A percentile compares a stretch with the other conserved stretches of the same genome.
phyloP scores from a whole-genome alignment of 2,329 filamentous ascomycete species.

The Aspergillus hiratsukae region DNA sequence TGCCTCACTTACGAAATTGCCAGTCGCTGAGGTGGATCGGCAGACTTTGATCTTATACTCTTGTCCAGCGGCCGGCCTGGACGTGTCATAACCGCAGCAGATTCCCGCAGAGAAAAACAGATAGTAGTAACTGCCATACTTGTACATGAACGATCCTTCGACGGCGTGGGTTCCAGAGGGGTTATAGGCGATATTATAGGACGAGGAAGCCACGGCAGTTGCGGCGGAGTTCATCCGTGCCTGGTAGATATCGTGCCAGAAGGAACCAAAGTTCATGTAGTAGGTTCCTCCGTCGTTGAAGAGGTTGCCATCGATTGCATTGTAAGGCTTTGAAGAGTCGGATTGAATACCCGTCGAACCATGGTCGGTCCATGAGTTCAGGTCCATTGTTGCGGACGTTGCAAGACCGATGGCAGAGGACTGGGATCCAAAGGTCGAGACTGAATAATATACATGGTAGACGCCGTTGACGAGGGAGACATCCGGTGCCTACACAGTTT shows the following conservation, averaged over 20 bases:
- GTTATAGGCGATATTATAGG: slow-evolving; percentile 53
- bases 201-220: slow-evolving; percentile 25
- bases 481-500: slow-evolving; percentile 55
- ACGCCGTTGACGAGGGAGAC: slow-evolving; percentile 52
- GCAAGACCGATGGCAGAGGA: slow-evolving; percentile 59
- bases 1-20: slow-evolving; percentile 46
- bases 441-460: slow-evolving; percentile 64
- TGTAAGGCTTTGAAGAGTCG: slow-evolving; percentile 44
- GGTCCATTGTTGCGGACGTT: slow-evolving; percentile 42
- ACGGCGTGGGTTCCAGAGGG: slow-evolving; percentile 48
- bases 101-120: slow-evolving; percentile 59
- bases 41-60: slow-evolving; percentile 66
- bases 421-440: slow-evolving; percentile 59
- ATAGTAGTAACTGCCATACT: slow-evolving; percentile 57
- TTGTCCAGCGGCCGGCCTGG: slow-evolving; percentile 49
- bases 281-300: slow-evolving; percentile 41
- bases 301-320: slow-evolving; percentile 58
- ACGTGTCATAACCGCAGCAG: slow-evolving; percentile 57
- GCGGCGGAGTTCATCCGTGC: slow-evolving; percentile 45
- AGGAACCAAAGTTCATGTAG: slow-evolving; percentile 62
- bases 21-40: slow-evolving; percentile 49
- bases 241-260: slow-evolving; percentile 63
- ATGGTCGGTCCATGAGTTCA: slow-evolving; percentile 30
- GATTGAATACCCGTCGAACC: slow-evolving; percentile 35
- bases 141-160: slow-evolving; percentile 56